Evolutionary conservation across 2,329 filamentous ascomycete species (phyloP).

Genomic region (Taxawa tesnikishii): DNA sequence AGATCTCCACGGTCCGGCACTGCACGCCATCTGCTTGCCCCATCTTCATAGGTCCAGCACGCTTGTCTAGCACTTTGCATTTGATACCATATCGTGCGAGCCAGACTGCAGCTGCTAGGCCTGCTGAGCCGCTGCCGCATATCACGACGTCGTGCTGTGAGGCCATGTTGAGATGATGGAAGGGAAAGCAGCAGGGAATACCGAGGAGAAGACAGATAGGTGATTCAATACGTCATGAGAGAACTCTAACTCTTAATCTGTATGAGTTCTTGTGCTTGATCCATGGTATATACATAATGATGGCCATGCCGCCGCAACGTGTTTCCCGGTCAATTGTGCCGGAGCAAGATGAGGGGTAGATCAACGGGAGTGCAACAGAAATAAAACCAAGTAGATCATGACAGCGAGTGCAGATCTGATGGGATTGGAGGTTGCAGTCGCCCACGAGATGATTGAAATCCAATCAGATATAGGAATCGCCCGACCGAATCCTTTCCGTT

Average conservation of each 20-base stretch:
- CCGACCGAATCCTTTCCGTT: constrained; percentile 1
- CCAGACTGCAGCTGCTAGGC: constrained; percentile 6
- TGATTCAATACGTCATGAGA: constrained; percentile 1
- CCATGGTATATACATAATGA: background rate
- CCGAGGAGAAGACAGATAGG: background rate
- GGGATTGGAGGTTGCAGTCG: too few species aligned
- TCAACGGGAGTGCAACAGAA: too few species aligned
- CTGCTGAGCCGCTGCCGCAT: constrained; percentile 7
- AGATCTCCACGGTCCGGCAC: constrained; percentile 56
- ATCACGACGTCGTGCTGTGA: constrained; percentile 5
- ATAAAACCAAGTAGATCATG: too few species aligned
- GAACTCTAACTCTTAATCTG: too few species aligned
- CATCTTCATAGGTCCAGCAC: constrained; percentile 5
- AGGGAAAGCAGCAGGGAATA: background rate
- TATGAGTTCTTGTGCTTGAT: constrained; percentile 1
- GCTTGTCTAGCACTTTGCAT: constrained; percentile 5
- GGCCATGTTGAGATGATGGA: constrained; percentile 1
- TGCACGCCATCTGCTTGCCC: constrained; percentile 46
- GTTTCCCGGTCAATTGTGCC: constrained; percentile 1
- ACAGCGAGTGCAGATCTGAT: too few species aligned
- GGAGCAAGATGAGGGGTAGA: too few species aligned
- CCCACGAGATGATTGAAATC: too few species aligned
- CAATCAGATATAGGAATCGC: too few species aligned
- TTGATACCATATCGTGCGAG: constrained; percentile 4
- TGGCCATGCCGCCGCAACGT: background rate